Conservation (phyloP, 306 rosid genomes). For the Dryas octopetala region DNA sequence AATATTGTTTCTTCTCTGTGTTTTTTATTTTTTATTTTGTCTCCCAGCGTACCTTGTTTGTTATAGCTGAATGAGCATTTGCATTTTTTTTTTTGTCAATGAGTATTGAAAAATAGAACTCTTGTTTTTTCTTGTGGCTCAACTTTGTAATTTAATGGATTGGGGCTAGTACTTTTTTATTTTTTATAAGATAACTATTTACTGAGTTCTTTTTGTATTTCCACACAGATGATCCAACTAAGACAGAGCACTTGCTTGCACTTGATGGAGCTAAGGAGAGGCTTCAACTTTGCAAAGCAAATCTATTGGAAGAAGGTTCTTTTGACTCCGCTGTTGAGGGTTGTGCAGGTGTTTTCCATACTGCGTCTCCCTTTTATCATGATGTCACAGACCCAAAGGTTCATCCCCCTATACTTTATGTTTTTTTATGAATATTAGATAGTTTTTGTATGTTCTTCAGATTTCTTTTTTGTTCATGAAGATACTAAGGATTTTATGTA, state of each 20-base stretch:
- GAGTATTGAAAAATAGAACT: too few relatives aligned
- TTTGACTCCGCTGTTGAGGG: slow-evolving; percentile 40
- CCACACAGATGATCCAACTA: slow-evolving; percentile 31
- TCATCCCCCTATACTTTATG: not conserved
- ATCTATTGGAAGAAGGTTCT: slow-evolving; percentile 43
- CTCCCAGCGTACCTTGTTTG: not conserved
- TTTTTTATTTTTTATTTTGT: not conserved
- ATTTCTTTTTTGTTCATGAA: not conserved
- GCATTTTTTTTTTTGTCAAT: too few relatives aligned
- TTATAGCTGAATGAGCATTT: not conserved
- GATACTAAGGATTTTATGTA: not conserved
- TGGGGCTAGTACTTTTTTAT: not conserved
- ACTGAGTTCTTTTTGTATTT: not conserved
- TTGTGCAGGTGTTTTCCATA: slow-evolving; percentile 43
- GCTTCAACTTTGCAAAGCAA: slow-evolving; percentile 41
- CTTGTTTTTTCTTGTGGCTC: not conserved
- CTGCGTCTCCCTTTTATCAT: slow-evolving; percentile 42
- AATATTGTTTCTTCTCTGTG: not conserved
- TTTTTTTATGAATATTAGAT: not conserved
- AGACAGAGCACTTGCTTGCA: slow-evolving; percentile 30
- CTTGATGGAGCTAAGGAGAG: slow-evolving; percentile 51
- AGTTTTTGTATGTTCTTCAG: not conserved
- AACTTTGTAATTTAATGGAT: not conserved
- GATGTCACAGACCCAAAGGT: slow-evolving; percentile 44
- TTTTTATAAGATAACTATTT: not conserved